These are phyloP conservation scores for Otatea glauca DNA, from an alignment of 176 grass and related monocot species.

Conservation along the genomic window DNA sequence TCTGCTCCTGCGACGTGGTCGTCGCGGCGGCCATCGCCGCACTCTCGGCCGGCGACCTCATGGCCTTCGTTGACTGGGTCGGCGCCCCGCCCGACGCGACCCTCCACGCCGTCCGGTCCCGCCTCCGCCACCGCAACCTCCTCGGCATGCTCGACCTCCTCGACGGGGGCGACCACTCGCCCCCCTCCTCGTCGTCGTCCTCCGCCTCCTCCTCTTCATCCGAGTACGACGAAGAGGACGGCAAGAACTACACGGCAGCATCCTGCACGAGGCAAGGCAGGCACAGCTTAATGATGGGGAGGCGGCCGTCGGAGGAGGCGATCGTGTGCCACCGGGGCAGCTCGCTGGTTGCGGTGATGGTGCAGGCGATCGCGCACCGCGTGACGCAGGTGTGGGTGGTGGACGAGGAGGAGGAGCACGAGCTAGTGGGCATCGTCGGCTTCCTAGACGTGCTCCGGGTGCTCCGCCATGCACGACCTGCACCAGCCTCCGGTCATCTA, in stretches of 20 bases:
- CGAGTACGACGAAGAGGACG: conserved; percentile 39
- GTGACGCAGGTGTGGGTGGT: conserved; percentile 80
- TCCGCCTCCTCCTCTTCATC: conserved; percentile 35
- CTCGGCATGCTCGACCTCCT: conserved; percentile 63
- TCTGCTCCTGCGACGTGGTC: conserved; percentile 49
- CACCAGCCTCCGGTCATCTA: not conserved
- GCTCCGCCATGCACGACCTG: conserved; percentile 59
- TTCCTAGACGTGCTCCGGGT: conserved; percentile 64
- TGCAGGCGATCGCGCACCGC: conserved; percentile 67
- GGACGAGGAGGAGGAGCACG: conserved; percentile 24
- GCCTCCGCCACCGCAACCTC: conserved; percentile 46
- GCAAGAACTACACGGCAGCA: not conserved
- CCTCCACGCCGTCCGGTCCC: conserved; percentile 43
- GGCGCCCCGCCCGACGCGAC: conserved; percentile 17
- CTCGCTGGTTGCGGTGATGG: conserved; percentile 82
- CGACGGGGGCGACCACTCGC: conserved; percentile 18
- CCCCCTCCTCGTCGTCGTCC: conserved; percentile 28
- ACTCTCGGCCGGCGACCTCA: conserved; percentile 59
- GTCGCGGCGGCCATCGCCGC: conserved; percentile 52
- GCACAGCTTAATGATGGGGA: conserved; percentile 23
- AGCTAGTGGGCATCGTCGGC: conserved; percentile 57
- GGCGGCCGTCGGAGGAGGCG: conserved; percentile 41
- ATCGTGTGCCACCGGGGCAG: conserved; percentile 65
- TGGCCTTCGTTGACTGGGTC: conserved; percentile 49
- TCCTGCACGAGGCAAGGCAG: not conserved